Base-by-base conservation (phyloP, 192 early-diverging fungal species). In the Coemansia furcata region DNA sequence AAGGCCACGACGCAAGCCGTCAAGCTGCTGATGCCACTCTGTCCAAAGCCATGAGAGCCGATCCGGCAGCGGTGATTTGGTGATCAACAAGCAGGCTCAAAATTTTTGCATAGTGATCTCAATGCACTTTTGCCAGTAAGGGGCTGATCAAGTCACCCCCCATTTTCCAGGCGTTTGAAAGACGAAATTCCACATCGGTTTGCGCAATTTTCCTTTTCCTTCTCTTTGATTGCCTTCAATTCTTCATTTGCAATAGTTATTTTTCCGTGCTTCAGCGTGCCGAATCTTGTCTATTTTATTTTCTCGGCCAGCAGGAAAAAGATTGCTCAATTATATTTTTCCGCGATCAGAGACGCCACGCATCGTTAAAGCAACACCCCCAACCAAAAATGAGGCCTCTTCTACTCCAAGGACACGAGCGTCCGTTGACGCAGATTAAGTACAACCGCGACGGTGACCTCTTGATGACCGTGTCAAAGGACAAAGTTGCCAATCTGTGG, bases 401-500 rank as follows among this genome's bases (percentile, higher is more conserved):
- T 85, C 86, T 99, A 52, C 87, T 98, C 65, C 91, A 94, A 87
- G 98, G 98, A 52, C 98, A 99, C 85, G 89, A 88, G 52, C 93
- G 98, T 86, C 89, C 98, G 40, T 84, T 99, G 67, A 99, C 98
- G 40, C 95, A 95, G 76, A 90, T 99, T 81, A 94, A 94, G 78
- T 99, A 98, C 90, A 99, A 99, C 87, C 73, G 85, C 37, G 98
- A 98, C 75, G 98, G 98, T 43, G 98, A 99, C 82, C 86, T 99
- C 63, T 83, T 99, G 58, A 97, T 99, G 85, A 92, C 95, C 7
- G 90, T 89, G 58, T 89, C 94, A 38, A 99, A 99, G 83, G 98
- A 99, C 87, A 91, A 91, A 68, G 86, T 92, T 62, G 91, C 93
- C 47, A 94, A 91, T 69, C 91, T 94, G 49, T 99, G 98, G 98